A percentile compares a stretch with the other conserved stretches of the same genome.
phyloP scores from a whole-genome alignment of 2,329 filamentous ascomycete species.

The Fusarium pseudonygamai region DNA sequence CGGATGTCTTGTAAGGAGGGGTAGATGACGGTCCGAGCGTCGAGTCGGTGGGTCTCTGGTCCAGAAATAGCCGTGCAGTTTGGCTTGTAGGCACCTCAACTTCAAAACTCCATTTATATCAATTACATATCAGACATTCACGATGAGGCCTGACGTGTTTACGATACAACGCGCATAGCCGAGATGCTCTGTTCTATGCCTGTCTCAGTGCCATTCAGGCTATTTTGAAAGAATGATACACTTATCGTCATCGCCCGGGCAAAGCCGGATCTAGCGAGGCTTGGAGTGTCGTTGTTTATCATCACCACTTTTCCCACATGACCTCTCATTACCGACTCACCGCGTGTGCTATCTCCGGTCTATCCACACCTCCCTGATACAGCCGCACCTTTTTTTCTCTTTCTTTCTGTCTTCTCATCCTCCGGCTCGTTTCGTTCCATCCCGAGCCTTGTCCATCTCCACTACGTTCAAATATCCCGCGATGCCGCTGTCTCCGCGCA shows the following conservation, averaged over 20 bases:
- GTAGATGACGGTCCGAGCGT: slow-evolving; percentile 27
- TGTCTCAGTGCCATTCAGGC: slow-evolving; percentile 1
- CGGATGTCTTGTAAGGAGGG: neutral
- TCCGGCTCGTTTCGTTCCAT: slow-evolving; percentile 35
- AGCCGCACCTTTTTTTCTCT: slow-evolving; percentile 6
- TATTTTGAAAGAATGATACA: neutral
- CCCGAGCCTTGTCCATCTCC: slow-evolving; percentile 30
- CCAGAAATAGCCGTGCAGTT: slow-evolving; percentile 35
- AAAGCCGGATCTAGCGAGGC: slow-evolving; percentile 23
- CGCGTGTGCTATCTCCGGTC: slow-evolving; percentile 17
- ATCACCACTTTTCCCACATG: slow-evolving; percentile 40
- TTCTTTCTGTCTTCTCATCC: neutral
- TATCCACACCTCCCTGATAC: slow-evolving; percentile 11
- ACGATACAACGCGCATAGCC: neutral
- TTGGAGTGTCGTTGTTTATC: slow-evolving; percentile 17
- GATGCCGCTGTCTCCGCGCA: slow-evolving; percentile 28
- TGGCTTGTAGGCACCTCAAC: neutral
- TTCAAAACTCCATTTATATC: slow-evolving; percentile 28
- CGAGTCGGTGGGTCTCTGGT: slow-evolving; percentile 14
- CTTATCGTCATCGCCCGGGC: slow-evolving; percentile 19
- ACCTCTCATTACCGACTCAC: slow-evolving; percentile 23
- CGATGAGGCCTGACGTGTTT: neutral
- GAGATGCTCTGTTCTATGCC: neutral
- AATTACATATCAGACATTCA: slow-evolving; percentile 12
- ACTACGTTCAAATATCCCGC: slow-evolving; percentile 27